Conservation (phyloP, 768 basidiomycete species). For the Floccularia luteovirens region DNA sequence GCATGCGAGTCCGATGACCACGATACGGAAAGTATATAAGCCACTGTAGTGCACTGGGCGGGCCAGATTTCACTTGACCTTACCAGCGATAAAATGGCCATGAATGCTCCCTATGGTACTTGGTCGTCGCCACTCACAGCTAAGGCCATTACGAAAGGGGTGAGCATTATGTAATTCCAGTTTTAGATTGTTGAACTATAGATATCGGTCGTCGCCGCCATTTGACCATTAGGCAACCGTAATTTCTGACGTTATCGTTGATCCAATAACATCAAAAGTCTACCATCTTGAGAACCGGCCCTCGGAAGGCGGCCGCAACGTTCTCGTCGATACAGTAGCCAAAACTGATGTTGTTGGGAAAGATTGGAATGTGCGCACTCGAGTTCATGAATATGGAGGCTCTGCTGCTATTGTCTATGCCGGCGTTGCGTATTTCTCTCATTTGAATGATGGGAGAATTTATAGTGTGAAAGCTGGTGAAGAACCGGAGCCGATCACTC, state of each 20-base stretch:
- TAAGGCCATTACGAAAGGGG: conserved; percentile 36
- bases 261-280: conserved; percentile 32
- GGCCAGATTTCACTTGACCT: no score
- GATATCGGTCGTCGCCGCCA: not conserved
- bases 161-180: conserved; percentile 11
- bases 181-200: not conserved
- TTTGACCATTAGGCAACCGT: conserved; percentile 21
- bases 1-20: no score
- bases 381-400: conserved; percentile 72
- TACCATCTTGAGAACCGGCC: conserved; percentile 60
- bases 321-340: conserved; percentile 44
- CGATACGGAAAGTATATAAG: no score
- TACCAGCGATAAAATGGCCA: no score
- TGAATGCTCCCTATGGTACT: conserved; percentile 42
- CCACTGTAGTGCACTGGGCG: no score
- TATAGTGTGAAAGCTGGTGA: conserved; percentile 31
- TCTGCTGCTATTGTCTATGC: conserved; percentile 45
- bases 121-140: conserved; percentile 49
- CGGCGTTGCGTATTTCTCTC: conserved; percentile 51
- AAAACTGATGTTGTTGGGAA: conserved; percentile 44
- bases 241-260: conserved; percentile 42
- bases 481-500: conserved; percentile 54
- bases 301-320: conserved; percentile 38
- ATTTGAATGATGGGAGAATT: conserved; percentile 43
- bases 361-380: conserved; percentile 50